Conservation (phyloP, 352 stramenopile genomes). For the Thraustotheca clavata region DNA sequence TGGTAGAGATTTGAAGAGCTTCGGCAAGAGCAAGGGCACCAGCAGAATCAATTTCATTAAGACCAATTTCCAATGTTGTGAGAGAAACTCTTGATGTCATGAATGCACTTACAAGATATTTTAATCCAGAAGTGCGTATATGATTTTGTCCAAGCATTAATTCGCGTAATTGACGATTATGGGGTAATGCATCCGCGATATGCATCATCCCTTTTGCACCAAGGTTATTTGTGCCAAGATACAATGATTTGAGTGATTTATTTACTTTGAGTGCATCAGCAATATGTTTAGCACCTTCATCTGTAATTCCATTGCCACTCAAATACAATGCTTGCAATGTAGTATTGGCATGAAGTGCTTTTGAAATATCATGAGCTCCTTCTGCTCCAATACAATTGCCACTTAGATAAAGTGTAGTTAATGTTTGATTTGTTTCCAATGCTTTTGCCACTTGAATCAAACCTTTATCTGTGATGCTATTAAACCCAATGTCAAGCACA, state of each 20-base stretch:
- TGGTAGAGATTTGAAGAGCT: conserved; percentile 38
- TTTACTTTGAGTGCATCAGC: conserved; percentile 50
- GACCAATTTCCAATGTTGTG: conserved; percentile 66
- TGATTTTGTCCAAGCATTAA: conserved; percentile 73
- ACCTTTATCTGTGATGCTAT: conserved; percentile 65
- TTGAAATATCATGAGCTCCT: conserved; percentile 38
- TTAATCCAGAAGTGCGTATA: conserved; percentile 47
- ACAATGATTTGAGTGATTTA: conserved; percentile 42
- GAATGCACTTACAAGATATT: conserved; percentile 51
- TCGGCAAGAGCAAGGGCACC: conserved; percentile 60
- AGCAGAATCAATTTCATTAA: conserved; percentile 64
- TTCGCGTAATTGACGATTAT: conserved; percentile 55
- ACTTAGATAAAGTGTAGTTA: conserved; percentile 68
- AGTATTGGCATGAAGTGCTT: conserved; percentile 44
- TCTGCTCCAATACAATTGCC: conserved; percentile 69
- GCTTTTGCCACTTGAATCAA: conserved; percentile 44
- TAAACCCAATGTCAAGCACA: conserved; percentile 72
- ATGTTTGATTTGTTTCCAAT: conserved; percentile 47
- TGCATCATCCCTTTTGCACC: conserved; percentile 49
- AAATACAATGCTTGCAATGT: conserved; percentile 59
- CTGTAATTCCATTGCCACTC: conserved; percentile 76
- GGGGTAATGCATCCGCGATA: conserved; percentile 42
- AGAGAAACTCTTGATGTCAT: conserved; percentile 39
- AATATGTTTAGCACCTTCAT: conserved; percentile 48
- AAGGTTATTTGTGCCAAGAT: conserved; percentile 76